Conservation (phyloP, 1,284 basidiomycete genomes). For the Stygiomarasmius scandens region DNA sequence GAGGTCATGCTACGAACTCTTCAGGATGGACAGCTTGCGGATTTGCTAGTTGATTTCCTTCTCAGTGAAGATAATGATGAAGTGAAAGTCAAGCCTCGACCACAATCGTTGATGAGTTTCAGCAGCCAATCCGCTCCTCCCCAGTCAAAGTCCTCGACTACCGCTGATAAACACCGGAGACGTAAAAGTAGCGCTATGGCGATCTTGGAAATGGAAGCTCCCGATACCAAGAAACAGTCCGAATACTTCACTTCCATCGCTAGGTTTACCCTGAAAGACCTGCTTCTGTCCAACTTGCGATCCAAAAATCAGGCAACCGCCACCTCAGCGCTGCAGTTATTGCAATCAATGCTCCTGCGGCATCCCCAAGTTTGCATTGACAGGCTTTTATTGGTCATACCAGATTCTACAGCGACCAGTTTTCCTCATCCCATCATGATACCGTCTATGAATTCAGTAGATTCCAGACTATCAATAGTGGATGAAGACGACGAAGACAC, state of each 20-base stretch:
- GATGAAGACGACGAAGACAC: slow-evolving; percentile 64
- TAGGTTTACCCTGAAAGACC: slow-evolving; percentile 88
- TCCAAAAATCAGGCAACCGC: slow-evolving; percentile 66
- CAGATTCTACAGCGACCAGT: slow-evolving; percentile 71
- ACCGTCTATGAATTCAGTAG: slow-evolving; percentile 23
- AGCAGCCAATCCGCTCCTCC: slow-evolving; percentile 36
- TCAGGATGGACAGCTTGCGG: slow-evolving; percentile 68
- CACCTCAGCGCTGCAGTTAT: slow-evolving; percentile 78
- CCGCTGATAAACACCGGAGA: slow-evolving; percentile 47
- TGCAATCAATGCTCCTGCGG: slow-evolving; percentile 73
- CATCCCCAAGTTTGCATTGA: slow-evolving; percentile 72
- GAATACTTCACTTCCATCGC: slow-evolving; percentile 86
- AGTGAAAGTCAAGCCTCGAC: slow-evolving; percentile 47
- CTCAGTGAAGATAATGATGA: slow-evolving; percentile 83
- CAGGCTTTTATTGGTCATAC: slow-evolving; percentile 68
- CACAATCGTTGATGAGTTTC: slow-evolving; percentile 51
- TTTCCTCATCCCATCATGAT: slow-evolving; percentile 66
- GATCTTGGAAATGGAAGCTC: slow-evolving; percentile 81
- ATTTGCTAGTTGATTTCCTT: slow-evolving; percentile 78
- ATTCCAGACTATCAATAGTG: slow-evolving; percentile 9
- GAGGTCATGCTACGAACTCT: slow-evolving; percentile 85
- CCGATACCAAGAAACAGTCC: slow-evolving; percentile 63
- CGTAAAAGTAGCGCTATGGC: slow-evolving; percentile 86
- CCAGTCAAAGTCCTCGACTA: slow-evolving; percentile 29
- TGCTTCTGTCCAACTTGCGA: slow-evolving; percentile 77